Percentiles rank a stretch among this genome's conserved stretches.
phyloP scores from a whole-genome alignment of 345 rosid genomes.

The Toxicodendron radicans region DNA sequence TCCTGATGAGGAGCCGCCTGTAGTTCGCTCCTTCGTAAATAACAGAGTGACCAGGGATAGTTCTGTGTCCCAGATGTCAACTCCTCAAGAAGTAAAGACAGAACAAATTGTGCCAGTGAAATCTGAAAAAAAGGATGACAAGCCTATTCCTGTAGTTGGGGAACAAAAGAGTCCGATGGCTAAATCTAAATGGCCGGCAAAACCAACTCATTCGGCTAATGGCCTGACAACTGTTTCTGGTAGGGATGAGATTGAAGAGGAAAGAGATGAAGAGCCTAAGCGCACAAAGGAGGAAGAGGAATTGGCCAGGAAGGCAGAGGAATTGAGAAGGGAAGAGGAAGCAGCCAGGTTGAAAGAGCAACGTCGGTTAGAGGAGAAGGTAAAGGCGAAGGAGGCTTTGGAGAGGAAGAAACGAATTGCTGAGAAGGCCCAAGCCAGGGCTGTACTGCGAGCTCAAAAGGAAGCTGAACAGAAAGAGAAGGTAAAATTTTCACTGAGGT shows the following conservation, averaged over 20 bases:
- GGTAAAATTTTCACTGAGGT: slow-evolving; percentile 39
- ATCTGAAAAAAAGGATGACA: slow-evolving; percentile 36
- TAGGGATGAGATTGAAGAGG: slow-evolving; percentile 43
- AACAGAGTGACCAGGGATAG: slow-evolving; percentile 38
- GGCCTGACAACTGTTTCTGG: slow-evolving; percentile 33
- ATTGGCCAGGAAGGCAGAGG: slow-evolving; percentile 67
- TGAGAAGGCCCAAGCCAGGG: slow-evolving; percentile 77
- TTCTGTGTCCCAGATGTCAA: slow-evolving; percentile 19
- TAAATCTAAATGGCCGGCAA: slow-evolving; percentile 39
- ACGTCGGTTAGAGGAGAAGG: slow-evolving; percentile 63
- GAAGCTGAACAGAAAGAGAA: slow-evolving; percentile 79
- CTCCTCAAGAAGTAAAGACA: slow-evolving; percentile 32
- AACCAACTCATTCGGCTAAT: slow-evolving; percentile 35
- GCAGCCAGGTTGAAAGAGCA: slow-evolving; percentile 62
- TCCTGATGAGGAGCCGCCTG: slow-evolving; percentile 68
- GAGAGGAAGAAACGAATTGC: slow-evolving; percentile 73
- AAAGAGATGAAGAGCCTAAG: slow-evolving; percentile 53
- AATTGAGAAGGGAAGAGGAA: slow-evolving; percentile 67
- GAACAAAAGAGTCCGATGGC: slow-evolving; percentile 45
- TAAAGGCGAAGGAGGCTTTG: slow-evolving; percentile 77
- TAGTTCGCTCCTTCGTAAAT: slow-evolving; percentile 35
- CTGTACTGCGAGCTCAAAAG: slow-evolving; percentile 60
- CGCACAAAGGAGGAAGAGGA: slow-evolving; percentile 74
- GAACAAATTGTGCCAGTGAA: slow-evolving; percentile 32
- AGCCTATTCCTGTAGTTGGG: slow-evolving; percentile 29